These are phyloP conservation scores for Xylaria sp. DNA, from an alignment of 2,329 filamentous ascomycete genomes.

Conservation along the genomic window DNA sequence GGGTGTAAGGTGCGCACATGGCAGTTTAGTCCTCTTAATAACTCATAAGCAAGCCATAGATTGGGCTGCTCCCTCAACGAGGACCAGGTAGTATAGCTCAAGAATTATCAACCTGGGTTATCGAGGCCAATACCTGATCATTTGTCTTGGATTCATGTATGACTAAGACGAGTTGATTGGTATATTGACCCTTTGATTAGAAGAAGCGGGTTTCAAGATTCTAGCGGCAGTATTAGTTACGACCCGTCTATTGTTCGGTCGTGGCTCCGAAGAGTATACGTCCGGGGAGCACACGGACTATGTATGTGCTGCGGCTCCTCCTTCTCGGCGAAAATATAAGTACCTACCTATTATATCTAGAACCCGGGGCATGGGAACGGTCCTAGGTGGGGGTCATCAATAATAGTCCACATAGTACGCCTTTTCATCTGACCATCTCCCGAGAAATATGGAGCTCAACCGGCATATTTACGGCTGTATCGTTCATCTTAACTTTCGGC, in stretches of 20 bases:
- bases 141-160: no score
- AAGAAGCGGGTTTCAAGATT: slow-evolving; percentile 3
- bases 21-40: neutral
- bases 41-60: neutral
- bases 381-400: neutral
- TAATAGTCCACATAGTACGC: neutral
- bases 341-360: slow-evolving; percentile 7
- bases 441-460: slow-evolving; percentile 14
- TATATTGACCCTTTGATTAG: neutral
- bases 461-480: slow-evolving; percentile 1
- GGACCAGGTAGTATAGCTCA: neutral
- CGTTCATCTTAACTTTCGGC: slow-evolving; percentile 1
- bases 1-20: neutral
- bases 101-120: neutral
- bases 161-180: neutral
- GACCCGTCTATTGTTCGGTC: neutral
- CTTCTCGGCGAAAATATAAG: slow-evolving; percentile 1
- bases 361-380: neutral
- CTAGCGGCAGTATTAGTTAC: neutral
- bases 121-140: neutral
- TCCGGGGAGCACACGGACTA: neutral
- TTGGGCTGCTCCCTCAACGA: neutral
- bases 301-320: neutral
- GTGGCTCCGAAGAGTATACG: neutral
- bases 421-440: slow-evolving; percentile 2